Conservation (phyloP, 148 eudicot species). For the Arctostaphylos glauca region DNA sequence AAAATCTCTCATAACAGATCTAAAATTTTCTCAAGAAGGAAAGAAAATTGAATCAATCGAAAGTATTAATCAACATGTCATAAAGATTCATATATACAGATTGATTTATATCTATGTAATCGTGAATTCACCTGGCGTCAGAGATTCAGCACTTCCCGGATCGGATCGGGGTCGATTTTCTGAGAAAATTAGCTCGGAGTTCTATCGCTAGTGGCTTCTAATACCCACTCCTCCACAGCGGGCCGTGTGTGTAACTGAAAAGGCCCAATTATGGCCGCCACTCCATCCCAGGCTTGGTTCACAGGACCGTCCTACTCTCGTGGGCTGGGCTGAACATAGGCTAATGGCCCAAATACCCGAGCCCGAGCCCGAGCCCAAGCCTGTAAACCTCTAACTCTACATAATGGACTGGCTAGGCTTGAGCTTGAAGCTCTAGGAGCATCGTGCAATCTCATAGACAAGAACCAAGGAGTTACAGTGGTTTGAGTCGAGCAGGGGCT, state of each 20-base stretch:
- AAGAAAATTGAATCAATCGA: background rate
- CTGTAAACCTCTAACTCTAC: no score
- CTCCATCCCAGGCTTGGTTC: no score
- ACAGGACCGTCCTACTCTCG: no score
- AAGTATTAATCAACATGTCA: background rate
- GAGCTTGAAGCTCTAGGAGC: no score
- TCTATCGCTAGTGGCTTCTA: background rate
- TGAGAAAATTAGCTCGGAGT: background rate
- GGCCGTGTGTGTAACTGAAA: background rate
- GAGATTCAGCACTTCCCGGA: background rate
- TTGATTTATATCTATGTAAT: background rate
- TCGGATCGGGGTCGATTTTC: conserved; percentile 9
- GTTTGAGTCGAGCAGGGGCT: no score
- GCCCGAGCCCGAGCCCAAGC: no score
- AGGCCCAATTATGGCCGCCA: no score
- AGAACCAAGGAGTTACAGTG: no score
- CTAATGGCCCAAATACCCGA: no score
- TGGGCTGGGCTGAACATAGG: no score
- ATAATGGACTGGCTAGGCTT: no score
- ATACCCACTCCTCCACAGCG: background rate
- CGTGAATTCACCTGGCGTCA: background rate
- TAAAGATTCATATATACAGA: background rate
- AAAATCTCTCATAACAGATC: conserved; percentile 7
- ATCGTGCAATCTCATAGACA: no score
- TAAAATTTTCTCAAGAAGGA: background rate